Conservation (phyloP, 2,329 filamentous ascomycete genomes). For the Coniella lustricola region DNA sequence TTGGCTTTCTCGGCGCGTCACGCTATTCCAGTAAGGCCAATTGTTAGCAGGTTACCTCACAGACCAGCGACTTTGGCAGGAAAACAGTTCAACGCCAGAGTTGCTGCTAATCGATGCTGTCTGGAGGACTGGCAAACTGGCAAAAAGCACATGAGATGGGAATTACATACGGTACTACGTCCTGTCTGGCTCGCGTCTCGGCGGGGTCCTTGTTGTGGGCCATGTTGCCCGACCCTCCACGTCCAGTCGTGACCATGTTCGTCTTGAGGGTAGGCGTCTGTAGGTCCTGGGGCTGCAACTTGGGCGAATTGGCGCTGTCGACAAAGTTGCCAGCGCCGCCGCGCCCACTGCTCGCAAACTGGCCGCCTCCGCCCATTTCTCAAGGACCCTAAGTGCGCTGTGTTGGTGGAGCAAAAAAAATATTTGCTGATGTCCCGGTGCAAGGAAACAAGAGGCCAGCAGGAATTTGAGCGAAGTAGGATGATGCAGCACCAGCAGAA, state of each 20-base stretch:
- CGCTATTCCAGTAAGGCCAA: conserved; percentile 28
- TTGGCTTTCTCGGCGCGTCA: conserved; percentile 49
- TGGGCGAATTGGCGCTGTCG: conserved; percentile 39
- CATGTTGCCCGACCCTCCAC: conserved; percentile 87
- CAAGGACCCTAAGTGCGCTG: not conserved
- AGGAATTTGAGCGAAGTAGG: not conserved
- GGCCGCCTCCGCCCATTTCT: conserved; percentile 3
- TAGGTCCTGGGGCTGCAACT: conserved; percentile 56
- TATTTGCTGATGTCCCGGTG: not conserved
- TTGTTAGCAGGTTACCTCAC: too few relatives aligned
- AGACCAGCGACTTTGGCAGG: too few relatives aligned
- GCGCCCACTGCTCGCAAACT: conserved; percentile 42
- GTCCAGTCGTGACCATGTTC: conserved; percentile 79
- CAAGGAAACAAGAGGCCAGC: not conserved
- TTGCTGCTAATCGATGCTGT: too few relatives aligned
- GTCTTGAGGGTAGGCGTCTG: conserved; percentile 78
- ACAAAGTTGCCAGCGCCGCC: conserved; percentile 74
- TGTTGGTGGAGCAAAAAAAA: not conserved
- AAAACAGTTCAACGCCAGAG: too few relatives aligned
- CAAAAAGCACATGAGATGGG: not conserved
- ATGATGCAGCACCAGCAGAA: not conserved
- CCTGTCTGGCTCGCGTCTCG: conserved; percentile 73
- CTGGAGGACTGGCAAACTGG: too few relatives aligned
- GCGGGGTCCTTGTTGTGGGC: conserved; percentile 62
- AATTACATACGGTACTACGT: conserved; percentile 65